These are phyloP conservation scores for Brassica incana DNA, from an alignment of 345 rosid species.

Conservation along the genomic window DNA sequence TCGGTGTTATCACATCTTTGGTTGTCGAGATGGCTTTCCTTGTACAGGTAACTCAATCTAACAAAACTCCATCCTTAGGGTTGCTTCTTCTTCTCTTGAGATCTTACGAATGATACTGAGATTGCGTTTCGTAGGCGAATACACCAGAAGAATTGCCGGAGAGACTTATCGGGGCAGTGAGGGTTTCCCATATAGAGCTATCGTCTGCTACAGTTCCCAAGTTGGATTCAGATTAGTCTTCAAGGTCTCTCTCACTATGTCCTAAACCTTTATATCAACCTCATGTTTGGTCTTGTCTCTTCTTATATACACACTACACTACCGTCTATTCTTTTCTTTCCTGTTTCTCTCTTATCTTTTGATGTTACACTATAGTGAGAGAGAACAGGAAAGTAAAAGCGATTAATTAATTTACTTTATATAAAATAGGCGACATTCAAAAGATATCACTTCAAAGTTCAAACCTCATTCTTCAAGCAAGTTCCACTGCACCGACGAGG, in stretches of 20 bases:
- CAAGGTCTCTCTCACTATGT: constrained; percentile 5
- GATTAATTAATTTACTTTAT: background rate
- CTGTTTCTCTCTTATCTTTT: background rate
- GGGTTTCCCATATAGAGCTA: constrained; percentile 88
- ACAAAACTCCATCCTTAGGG: background rate
- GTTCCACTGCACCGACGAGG: no score
- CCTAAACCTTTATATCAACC: constrained; percentile 20
- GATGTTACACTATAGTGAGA: constrained; percentile 13
- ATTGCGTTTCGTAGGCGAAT: constrained; percentile 58
- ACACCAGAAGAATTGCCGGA: constrained; percentile 87
- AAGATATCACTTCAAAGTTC: no score
- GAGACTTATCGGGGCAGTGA: constrained; percentile 82
- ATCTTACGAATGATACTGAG: constrained; percentile 11
- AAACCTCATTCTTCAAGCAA: no score
- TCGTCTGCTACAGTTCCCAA: constrained; percentile 87
- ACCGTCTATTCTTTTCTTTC: background rate
- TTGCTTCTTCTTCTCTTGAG: constrained; percentile 10
- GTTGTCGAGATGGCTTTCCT: constrained; percentile 99
- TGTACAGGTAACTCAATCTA: constrained; percentile 60
- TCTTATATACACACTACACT: constrained; percentile 3
- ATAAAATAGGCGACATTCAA: background rate
- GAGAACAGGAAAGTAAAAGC: background rate
- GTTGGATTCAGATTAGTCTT: constrained; percentile 47
- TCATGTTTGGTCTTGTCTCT: constrained; percentile 11
- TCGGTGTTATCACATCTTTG: constrained; percentile 86